Conservation (phyloP, 2,329 filamentous ascomycete species). For the Claviceps capensis region DNA sequence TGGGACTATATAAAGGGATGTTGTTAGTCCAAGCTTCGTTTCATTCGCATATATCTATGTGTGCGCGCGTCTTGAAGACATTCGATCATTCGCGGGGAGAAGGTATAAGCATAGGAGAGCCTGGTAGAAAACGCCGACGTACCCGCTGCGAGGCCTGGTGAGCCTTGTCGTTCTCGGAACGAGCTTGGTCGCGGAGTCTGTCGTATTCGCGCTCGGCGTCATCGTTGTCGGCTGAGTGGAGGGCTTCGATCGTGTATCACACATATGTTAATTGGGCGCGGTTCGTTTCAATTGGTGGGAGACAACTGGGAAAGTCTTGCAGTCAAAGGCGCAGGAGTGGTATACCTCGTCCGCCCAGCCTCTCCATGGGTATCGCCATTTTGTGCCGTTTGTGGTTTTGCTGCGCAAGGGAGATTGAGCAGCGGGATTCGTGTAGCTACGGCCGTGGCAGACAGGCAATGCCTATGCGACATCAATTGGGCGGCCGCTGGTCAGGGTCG, state of each 20-base stretch:
- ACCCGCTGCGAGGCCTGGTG: slow-evolving; percentile 63
- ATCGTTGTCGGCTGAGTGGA: slow-evolving; percentile 55
- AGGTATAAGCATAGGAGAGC: background rate
- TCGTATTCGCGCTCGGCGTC: slow-evolving; percentile 81
- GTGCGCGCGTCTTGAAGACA: too few relatives aligned
- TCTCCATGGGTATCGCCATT: slow-evolving; percentile 25
- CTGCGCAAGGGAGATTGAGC: too few relatives aligned
- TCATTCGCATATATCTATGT: background rate
- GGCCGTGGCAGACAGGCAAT: background rate
- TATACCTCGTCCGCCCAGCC: slow-evolving; percentile 28
- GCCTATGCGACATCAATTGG: background rate
- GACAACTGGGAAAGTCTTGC: background rate
- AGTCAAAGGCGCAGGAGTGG: background rate
- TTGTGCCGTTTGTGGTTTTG: background rate
- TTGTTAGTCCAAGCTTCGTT: background rate
- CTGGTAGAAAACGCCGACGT: slow-evolving; percentile 11
- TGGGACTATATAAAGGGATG: slow-evolving; percentile 37
- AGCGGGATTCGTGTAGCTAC: background rate
- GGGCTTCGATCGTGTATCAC: slow-evolving; percentile 37
- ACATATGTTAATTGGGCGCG: background rate
- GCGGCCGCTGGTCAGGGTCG: background rate
- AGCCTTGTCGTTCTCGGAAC: slow-evolving; percentile 67
- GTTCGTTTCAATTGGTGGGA: background rate
- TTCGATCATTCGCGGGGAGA: too few relatives aligned
- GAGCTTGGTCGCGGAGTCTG: slow-evolving; percentile 70